These are phyloP conservation scores for Neurospora pannonica DNA, from an alignment of 495 filamentous ascomycete species.

Conservation along the genomic window DNA sequence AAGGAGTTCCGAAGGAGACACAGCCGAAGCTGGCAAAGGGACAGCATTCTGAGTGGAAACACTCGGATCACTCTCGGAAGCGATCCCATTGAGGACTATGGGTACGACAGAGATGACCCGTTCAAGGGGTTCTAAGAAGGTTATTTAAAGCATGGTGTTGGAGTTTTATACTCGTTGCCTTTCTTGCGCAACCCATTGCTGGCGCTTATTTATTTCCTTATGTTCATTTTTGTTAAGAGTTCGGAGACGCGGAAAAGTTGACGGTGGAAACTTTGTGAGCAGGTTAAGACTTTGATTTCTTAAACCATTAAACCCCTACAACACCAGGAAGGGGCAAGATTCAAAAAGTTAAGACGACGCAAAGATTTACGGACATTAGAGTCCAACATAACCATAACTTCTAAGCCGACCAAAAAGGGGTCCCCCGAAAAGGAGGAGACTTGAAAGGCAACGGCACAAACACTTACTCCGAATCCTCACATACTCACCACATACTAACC, in stretches of 20 bases:
- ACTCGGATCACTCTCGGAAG: slow-evolving; percentile 23
- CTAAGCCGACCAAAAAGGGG: neutral
- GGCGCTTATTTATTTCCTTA: neutral
- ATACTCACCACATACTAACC: neutral
- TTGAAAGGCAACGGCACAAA: neutral
- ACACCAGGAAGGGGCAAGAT: neutral
- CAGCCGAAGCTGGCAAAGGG: slow-evolving; percentile 41
- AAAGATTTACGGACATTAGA: neutral
- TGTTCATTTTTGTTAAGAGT: neutral
- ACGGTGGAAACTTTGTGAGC: neutral
- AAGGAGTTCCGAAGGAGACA: slow-evolving; percentile 40
- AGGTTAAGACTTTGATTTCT: neutral
- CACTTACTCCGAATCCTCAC: neutral
- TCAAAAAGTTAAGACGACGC: neutral
- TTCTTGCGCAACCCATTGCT: neutral
- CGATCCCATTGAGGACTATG: slow-evolving; percentile 33
- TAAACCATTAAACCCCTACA: neutral
- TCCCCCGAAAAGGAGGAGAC: neutral
- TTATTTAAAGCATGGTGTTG: neutral
- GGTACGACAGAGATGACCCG: slow-evolving; percentile 37
- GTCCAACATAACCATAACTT: neutral
- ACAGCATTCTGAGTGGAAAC: slow-evolving; percentile 38
- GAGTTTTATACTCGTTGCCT: neutral
- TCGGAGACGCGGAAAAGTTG: neutral
- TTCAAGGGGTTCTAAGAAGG: slow-evolving; percentile 35